phyloP scores from a whole-genome alignment of 1,284 basidiomycete genomes.

The Ustilago bromivora region DNA sequence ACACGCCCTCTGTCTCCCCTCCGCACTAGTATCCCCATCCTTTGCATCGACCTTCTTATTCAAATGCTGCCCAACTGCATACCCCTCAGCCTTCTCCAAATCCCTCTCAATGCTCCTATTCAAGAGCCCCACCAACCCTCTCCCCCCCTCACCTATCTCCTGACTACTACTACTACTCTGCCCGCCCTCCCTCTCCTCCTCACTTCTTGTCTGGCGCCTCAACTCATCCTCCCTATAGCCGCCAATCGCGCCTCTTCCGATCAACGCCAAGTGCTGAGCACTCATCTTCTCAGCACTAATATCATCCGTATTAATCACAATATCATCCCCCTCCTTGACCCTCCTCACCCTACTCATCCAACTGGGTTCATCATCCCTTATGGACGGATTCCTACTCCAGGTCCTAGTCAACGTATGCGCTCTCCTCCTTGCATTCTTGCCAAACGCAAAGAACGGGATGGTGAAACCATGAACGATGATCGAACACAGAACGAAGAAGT shows the following conservation, averaged over 20 bases:
- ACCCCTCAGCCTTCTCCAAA: conserved; percentile 54
- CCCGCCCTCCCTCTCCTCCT: conserved; percentile 33
- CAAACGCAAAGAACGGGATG: conserved; percentile 69
- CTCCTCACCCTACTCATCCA: conserved; percentile 64
- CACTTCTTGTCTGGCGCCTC: conserved; percentile 34
- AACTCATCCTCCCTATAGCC: conserved; percentile 60
- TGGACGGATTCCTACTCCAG: conserved; percentile 56
- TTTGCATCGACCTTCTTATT: conserved; percentile 25
- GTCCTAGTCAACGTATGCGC: conserved; percentile 63
- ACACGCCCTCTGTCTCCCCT: conserved; percentile 17
- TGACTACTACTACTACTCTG: conserved; percentile 30
- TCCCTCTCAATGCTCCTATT: conserved; percentile 55
- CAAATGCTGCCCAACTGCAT: conserved; percentile 13
- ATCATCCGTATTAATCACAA: conserved; percentile 47
- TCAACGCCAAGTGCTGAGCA: conserved; percentile 58
- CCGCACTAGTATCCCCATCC: conserved; percentile 8
- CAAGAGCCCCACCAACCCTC: conserved; percentile 42
- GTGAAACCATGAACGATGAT: conserved; percentile 68
- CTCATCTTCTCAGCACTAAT: conserved; percentile 56
- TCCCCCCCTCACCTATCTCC: conserved; percentile 9
- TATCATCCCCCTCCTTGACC: conserved; percentile 55
- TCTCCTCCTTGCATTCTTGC: conserved; percentile 53
- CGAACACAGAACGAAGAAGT: conserved; percentile 68
- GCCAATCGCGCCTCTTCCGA: conserved; percentile 61
- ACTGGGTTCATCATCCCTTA: conserved; percentile 58